phyloP scores from a whole-genome alignment of 2,329 filamentous ascomycete genomes.

The Sphaerulina vaccinii region DNA sequence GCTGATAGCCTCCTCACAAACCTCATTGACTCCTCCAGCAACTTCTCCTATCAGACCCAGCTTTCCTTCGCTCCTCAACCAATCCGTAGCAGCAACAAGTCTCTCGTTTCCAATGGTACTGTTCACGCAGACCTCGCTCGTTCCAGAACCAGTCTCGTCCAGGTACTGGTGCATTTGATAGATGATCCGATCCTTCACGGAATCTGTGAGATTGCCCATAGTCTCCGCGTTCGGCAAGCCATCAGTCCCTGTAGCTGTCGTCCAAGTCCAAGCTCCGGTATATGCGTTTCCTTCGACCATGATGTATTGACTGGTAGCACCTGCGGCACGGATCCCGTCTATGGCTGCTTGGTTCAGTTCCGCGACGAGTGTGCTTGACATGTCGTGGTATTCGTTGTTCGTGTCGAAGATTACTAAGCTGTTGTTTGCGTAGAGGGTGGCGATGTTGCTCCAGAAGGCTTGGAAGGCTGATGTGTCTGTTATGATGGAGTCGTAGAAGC shows the following conservation, averaged over 20 bases:
- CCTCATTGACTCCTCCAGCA: conserved; percentile 52
- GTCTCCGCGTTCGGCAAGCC: conserved; percentile 45
- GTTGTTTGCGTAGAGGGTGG: conserved; percentile 43
- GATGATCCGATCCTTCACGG: conserved; percentile 54
- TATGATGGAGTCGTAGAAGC: conserved; percentile 50
- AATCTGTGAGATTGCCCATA: conserved; percentile 52
- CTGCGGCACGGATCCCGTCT: conserved; percentile 46
- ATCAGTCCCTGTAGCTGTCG: conserved; percentile 41
- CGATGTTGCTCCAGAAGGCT: conserved; percentile 46
- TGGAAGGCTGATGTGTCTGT: conserved; percentile 44
- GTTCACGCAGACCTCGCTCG: conserved; percentile 50
- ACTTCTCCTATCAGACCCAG: conserved; percentile 56
- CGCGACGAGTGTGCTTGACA: conserved; percentile 46
- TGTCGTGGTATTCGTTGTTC: conserved; percentile 50
- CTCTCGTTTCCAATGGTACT: conserved; percentile 56
- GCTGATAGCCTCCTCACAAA: conserved; percentile 51
- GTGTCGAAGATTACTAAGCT: conserved; percentile 48
- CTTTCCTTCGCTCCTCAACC: conserved; percentile 56
- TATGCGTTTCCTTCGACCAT: conserved; percentile 59
- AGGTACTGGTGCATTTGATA: conserved; percentile 66
- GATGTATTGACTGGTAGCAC: conserved; percentile 54
- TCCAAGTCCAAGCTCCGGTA: conserved; percentile 53
- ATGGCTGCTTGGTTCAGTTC: conserved; percentile 50
- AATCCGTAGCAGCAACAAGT: conserved; percentile 52
- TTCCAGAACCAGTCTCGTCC: conserved; percentile 56